Base-by-base conservation (phyloP, 495 filamentous ascomycete species). In the Talaromyces trachyspermus region DNA sequence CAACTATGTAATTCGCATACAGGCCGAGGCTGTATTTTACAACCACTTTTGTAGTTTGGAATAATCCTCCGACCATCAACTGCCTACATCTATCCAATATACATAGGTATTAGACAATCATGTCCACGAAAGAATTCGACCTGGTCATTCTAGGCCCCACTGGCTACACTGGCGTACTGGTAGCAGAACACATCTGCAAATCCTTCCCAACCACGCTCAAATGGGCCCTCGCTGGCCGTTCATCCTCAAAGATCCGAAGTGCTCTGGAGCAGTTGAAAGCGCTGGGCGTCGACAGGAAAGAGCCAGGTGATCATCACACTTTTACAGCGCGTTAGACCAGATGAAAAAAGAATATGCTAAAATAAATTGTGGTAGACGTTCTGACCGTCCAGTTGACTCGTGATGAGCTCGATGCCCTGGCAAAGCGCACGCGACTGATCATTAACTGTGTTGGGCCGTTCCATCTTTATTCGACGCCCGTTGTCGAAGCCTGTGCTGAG, bases 201-300 rank as follows among this genome's bases (percentile, higher is more conserved):
- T 64, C 78, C 46, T 75, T 87, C 2, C 88, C 91, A 1, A 91
- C 87, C 6, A 70, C 85, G 59, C 61, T 95, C 19, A 89, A 80
- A 70, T 97, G 91, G 91, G 91, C 89, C 19, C 69, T 95, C 39
- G 88, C 89, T 8, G 91, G 91, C 14, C 84, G 91, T 22, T 90
- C 87, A 6, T 64, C 69, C 19, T 59, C 66, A 36, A 96, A 94
- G 61, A 74, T 97, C 10, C 74, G 84, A 50, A 56, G 65, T 17
- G 64, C 95, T 19, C 76, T 78, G n/a, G 63, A 78, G 51, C 76
- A 84, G 46, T 74, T 86, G 56, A 79, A 80, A 49, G 48, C 58
- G 12, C 60, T 88, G 35, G 88, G 88, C 61, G 68, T 78, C 3
- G 83, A 94, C 63, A 81, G 89, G 20, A 46, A 65, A 38, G 75